Conservation (phyloP, 1,139 yeast genomes). For the Saccharomyces hybrid region DNA sequence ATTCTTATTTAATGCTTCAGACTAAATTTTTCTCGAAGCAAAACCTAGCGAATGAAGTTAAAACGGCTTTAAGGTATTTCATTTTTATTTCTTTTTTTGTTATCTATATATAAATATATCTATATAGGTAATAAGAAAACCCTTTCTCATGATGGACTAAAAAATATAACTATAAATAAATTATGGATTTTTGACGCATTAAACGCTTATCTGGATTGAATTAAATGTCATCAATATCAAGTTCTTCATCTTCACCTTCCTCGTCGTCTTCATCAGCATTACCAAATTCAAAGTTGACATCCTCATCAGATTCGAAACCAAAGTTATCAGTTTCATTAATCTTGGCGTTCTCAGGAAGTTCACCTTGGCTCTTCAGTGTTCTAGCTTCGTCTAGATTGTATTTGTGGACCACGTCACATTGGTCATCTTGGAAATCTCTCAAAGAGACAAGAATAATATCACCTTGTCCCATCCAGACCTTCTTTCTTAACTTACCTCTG, state of each 20-base stretch:
- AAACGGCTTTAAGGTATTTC: too few relatives aligned
- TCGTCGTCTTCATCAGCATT: constrained; percentile 80
- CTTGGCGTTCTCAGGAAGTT: constrained; percentile 91
- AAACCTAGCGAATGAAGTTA: background rate
- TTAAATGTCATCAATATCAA: constrained; percentile 44
- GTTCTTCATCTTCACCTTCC: constrained; percentile 62
- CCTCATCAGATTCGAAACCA: constrained; percentile 95
- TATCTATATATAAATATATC: constrained; percentile 5
- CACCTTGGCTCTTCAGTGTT: constrained; percentile 91
- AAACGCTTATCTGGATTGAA: constrained; percentile 1
- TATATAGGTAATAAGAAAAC: constrained; percentile 6
- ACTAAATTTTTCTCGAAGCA: constrained; percentile 1
- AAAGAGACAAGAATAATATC: constrained; percentile 91
- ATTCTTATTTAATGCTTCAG: too few relatives aligned
- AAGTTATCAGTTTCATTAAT: constrained; percentile 96
- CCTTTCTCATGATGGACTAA: background rate
- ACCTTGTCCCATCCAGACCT: constrained; percentile 99
- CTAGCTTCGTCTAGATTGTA: constrained; percentile 97
- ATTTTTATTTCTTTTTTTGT: constrained; percentile 7
- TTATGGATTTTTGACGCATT: background rate
- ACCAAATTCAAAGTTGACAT: constrained; percentile 97
- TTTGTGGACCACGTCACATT: constrained; percentile 95
- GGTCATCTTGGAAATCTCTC: constrained; percentile 97
- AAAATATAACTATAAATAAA: background rate
- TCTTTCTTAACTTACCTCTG: constrained; percentile 97